Percentiles rank a stretch among this genome's conserved stretches.
Conservation (phyloP, 257 asterid species). For the Coffea eugenioides region DNA sequence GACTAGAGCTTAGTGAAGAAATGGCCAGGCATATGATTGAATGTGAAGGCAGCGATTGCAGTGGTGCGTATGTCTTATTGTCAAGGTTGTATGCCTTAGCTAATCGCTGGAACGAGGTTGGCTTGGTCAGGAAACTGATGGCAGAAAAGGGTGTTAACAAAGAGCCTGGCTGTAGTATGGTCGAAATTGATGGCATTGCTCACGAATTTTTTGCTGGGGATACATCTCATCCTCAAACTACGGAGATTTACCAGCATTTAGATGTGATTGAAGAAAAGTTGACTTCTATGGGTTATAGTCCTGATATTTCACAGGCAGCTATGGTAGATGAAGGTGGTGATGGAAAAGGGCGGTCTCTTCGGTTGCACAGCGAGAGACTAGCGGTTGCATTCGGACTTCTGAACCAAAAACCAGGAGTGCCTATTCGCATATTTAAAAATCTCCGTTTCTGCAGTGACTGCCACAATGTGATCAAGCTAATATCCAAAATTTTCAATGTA, state of each 20-base stretch:
- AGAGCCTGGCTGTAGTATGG: constrained; percentile 72
- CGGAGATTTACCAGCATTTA: constrained; percentile 45
- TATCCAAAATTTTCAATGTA: constrained; percentile 42
- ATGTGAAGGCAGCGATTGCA: constrained; percentile 25
- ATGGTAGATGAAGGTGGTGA: constrained; percentile 47
- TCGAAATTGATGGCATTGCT: constrained; percentile 55
- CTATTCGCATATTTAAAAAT: constrained; percentile 66
- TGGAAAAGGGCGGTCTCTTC: constrained; percentile 44
- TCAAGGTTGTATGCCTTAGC: constrained; percentile 73
- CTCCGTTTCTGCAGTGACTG: constrained; percentile 65
- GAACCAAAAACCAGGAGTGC: constrained; percentile 45
- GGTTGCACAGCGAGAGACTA: constrained; percentile 72
- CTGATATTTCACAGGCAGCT: constrained; percentile 50
- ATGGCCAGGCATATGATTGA: constrained; percentile 50
- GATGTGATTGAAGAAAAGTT: constrained; percentile 49
- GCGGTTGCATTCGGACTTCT: constrained; percentile 66
- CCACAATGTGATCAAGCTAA: constrained; percentile 49
- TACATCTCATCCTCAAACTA: constrained; percentile 50
- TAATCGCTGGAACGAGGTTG: constrained; percentile 71
- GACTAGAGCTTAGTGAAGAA: constrained; percentile 55
- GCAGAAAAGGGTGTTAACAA: constrained; percentile 55
- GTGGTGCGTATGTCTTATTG: constrained; percentile 68
- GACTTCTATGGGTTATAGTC: constrained; percentile 46
- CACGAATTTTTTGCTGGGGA: constrained; percentile 84
- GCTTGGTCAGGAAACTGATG: constrained; percentile 65